Evolutionary conservation across 176 grass and related monocot species (phyloP).

Genomic region (Tillandsia fasciculata): DNA sequence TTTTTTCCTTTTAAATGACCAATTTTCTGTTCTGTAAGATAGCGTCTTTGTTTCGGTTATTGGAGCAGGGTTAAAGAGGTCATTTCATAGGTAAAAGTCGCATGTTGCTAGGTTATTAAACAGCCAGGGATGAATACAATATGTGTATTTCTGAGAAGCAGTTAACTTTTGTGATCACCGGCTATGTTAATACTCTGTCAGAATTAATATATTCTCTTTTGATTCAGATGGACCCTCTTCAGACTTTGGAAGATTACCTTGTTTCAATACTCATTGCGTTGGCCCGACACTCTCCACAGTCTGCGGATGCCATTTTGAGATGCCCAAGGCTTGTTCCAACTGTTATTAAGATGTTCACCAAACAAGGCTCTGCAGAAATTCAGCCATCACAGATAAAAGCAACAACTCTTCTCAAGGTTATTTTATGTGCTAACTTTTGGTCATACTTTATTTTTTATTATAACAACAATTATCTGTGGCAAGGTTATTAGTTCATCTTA

Average conservation of each 20-base stretch:
- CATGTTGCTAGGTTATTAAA: no score
- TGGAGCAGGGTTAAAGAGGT: no score
- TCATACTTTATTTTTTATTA: neutral
- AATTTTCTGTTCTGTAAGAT: no score
- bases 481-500: no score
- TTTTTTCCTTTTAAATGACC: no score
- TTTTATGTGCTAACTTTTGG: constrained; percentile 3
- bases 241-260: constrained; percentile 67
- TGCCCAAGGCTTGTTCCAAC: constrained; percentile 58
- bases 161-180: no score
- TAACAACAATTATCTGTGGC: no score
- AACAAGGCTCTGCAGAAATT: constrained; percentile 42
- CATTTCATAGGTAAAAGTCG: no score
- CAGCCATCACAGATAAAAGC: constrained; percentile 54
- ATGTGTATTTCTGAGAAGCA: neutral
- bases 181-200: neutral
- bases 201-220: neutral
- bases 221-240: constrained; percentile 68
- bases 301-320: constrained; percentile 71
- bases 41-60: no score
- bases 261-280: constrained; percentile 75
- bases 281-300: constrained; percentile 83
- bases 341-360: constrained; percentile 58
- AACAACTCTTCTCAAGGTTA: constrained; percentile 71
- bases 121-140: neutral